Conservation (phyloP, 352 stramenopile species). For the Phytophthora pistaciae region DNA sequence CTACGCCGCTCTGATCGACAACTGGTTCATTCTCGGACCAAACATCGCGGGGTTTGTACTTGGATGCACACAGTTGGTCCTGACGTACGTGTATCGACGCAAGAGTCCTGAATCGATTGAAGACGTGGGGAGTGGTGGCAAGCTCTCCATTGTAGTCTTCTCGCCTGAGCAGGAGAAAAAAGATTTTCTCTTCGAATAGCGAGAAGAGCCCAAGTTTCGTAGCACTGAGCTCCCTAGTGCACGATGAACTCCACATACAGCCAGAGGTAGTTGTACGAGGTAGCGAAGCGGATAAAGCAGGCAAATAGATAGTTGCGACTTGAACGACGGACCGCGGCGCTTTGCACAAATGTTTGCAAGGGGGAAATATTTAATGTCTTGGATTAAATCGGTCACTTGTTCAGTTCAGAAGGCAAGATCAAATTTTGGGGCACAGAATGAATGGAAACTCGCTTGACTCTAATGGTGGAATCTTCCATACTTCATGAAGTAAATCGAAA, state of each 20-base stretch:
- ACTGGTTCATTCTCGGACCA: conserved; percentile 42
- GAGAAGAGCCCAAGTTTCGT: conserved; percentile 25
- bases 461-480: too few species aligned
- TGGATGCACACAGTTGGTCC: conserved; percentile 39
- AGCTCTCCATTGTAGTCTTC: conserved; percentile 13
- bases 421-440: too few species aligned
- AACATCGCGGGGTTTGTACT: conserved; percentile 37
- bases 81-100: conserved; percentile 10
- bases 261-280: not conserved
- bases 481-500: too few species aligned
- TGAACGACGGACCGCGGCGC: not conserved
- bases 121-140: not conserved
- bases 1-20: conserved; percentile 8
- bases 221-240: conserved; percentile 16
- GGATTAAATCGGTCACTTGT: too few species aligned
- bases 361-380: not conserved
- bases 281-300: not conserved
- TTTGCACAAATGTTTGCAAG: not conserved
- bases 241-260: not conserved
- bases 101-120: not conserved
- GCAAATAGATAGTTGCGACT: not conserved
- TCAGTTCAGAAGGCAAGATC: too few species aligned
- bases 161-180: conserved; percentile 9
- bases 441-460: too few species aligned
- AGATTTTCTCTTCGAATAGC: not conserved